Evolutionary conservation across 2,329 filamentous ascomycete genomes (phyloP).

Genomic region (Leptographium galeiforme): DNA sequence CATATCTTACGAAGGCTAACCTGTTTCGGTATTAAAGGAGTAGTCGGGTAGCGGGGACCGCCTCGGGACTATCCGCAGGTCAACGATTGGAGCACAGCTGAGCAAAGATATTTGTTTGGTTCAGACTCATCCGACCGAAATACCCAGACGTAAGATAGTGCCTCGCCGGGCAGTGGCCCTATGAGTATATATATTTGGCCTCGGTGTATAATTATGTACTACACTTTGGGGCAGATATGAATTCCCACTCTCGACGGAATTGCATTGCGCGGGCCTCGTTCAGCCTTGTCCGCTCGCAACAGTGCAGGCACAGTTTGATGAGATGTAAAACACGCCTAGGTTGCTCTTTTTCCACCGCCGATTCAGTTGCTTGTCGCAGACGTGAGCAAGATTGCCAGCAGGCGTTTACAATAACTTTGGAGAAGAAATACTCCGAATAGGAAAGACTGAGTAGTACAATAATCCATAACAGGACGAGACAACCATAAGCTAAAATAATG

Average conservation of each 20-base stretch:
- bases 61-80: neutral
- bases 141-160: neutral
- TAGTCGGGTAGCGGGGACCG: neutral
- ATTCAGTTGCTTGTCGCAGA: too few relatives aligned
- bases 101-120: neutral
- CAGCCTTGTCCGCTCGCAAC: too few relatives aligned
- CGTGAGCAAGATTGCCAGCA: too few relatives aligned
- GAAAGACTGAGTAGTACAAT: too few relatives aligned
- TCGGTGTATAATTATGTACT: neutral
- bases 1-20: too few relatives aligned
- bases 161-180: neutral
- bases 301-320: too few relatives aligned
- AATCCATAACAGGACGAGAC: too few relatives aligned
- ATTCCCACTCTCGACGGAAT: neutral
- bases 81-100: neutral
- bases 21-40: neutral
- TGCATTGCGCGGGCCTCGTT: neutral
- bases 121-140: neutral
- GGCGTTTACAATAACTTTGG: too few relatives aligned
- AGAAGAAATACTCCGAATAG: too few relatives aligned
- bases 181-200: slow-evolving; percentile 3
- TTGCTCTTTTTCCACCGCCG: too few relatives aligned
- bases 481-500: too few relatives aligned
- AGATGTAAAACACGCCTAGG: too few relatives aligned
- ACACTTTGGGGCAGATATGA: slow-evolving; percentile 2